Conservation (phyloP, 371 early-diverging fungal genomes). For the Encephalitozoon cuniculi region DNA sequence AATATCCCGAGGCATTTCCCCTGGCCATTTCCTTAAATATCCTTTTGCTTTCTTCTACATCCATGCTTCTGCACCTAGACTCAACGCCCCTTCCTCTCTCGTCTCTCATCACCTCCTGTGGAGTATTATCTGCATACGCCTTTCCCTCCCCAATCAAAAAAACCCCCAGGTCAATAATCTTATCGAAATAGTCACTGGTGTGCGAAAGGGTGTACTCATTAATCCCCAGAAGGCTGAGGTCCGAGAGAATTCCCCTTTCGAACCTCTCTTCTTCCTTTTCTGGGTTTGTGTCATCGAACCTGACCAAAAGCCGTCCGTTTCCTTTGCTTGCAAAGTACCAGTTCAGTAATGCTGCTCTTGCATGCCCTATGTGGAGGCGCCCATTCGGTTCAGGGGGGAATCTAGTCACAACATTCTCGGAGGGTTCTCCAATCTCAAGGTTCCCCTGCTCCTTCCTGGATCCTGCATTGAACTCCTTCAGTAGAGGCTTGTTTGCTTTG, state of each 20-base stretch:
- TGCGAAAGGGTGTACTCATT: conserved; percentile 70
- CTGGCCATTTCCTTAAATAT: conserved; percentile 85
- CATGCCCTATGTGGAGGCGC: conserved; percentile 95
- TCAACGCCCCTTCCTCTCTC: conserved; percentile 80
- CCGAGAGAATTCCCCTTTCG: conserved; percentile 56
- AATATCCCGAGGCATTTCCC: conserved; percentile 62
- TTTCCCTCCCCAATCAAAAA: conserved; percentile 77
- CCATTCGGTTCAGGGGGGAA: conserved; percentile 97
- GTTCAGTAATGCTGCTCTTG: conserved; percentile 95
- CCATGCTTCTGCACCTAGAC: conserved; percentile 72
- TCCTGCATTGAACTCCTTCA: conserved; percentile 49
- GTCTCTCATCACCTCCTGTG: conserved; percentile 74
- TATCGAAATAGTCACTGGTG: conserved; percentile 88
- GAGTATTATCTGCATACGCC: conserved; percentile 93
- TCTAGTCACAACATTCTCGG: conserved; percentile 66
- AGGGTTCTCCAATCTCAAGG: conserved; percentile 21
- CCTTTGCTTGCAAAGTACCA: conserved; percentile 83
- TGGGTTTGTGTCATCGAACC: conserved; percentile 99
- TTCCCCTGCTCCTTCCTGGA: conserved; percentile 45
- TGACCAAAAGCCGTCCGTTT: conserved; percentile 81
- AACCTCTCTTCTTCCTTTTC: conserved; percentile 74
- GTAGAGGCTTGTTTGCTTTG: conserved; percentile 26
- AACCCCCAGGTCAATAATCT: conserved; percentile 73
- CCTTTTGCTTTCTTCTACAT: conserved; percentile 76
- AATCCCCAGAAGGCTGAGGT: conserved; percentile 65